A percentile compares a stretch with the other conserved stretches of the same genome.
Conservation (phyloP, 1,139 yeast genomes). For the Candida sp. region DNA sequence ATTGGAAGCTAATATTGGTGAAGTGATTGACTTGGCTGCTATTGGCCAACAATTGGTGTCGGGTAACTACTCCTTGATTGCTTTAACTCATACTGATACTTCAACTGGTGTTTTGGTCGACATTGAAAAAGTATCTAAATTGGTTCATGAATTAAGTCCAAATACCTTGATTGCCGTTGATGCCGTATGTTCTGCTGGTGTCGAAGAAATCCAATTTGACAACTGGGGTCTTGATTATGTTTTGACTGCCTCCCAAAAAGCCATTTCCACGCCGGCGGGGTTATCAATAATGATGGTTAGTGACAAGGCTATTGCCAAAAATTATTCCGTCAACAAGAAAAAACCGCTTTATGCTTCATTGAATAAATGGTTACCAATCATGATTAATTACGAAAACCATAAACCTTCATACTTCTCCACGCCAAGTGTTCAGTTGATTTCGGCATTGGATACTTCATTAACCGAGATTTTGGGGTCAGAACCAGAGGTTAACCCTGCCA, state of each 20-base stretch:
- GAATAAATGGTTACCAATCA: slow-evolving; percentile 6
- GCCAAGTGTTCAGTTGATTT: slow-evolving; percentile 4
- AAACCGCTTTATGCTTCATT: slow-evolving; percentile 4
- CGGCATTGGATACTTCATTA: slow-evolving; percentile 4
- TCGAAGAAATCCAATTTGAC: slow-evolving; percentile 9
- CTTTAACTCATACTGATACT: slow-evolving; percentile 9
- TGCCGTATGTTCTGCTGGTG: slow-evolving; percentile 10
- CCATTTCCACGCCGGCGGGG: slow-evolving; percentile 3
- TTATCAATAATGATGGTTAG: slow-evolving; percentile 4
- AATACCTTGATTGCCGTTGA: slow-evolving; percentile 9
- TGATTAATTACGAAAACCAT: slow-evolving; percentile 5
- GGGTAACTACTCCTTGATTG: slow-evolving; percentile 4
- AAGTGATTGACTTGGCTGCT: slow-evolving; percentile 2
- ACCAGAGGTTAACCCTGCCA: slow-evolving; percentile 2
- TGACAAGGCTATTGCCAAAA: slow-evolving; percentile 2
- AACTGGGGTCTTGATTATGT: slow-evolving; percentile 12
- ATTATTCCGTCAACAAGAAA: neutral
- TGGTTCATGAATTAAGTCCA: slow-evolving; percentile 6
- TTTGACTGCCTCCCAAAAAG: slow-evolving; percentile 7
- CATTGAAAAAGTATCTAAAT: slow-evolving; percentile 5
- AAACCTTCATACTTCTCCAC: slow-evolving; percentile 5
- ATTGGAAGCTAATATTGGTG: slow-evolving; percentile 6
- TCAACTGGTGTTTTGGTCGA: slow-evolving; percentile 10
- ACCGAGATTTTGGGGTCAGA: slow-evolving; percentile 4
- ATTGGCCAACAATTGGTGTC: slow-evolving; percentile 4